Evolutionary conservation across 257 asterid genomes (phyloP).

Genomic region (Buddleja alternifolia): DNA sequence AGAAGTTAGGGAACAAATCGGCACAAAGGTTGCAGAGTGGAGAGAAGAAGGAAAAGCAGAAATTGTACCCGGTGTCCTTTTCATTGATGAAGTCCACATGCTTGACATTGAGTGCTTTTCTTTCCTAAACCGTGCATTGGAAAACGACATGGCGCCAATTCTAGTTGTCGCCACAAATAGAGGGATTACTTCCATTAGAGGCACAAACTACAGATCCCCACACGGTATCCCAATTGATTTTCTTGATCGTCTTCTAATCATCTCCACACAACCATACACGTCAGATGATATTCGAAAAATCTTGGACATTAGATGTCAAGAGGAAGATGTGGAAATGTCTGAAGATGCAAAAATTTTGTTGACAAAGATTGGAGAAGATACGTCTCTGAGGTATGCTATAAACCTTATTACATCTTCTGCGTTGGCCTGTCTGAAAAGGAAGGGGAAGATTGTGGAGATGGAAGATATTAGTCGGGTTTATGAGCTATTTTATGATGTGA

Average conservation of each 20-base stretch:
- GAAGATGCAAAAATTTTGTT: constrained; percentile 79
- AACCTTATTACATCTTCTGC: constrained; percentile 81
- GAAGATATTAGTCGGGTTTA: constrained; percentile 87
- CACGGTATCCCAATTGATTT: constrained; percentile 92
- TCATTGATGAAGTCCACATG: constrained; percentile 99
- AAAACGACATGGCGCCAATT: constrained; percentile 97
- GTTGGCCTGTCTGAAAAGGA: constrained; percentile 76
- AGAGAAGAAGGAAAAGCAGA: constrained; percentile 98
- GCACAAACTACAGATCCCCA: constrained; percentile 87
- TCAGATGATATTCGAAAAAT: constrained; percentile 79
- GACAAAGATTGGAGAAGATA: constrained; percentile 87
- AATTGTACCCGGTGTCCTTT: constrained; percentile 91
- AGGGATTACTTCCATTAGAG: constrained; percentile 88
- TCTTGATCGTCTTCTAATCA: constrained; percentile 92
- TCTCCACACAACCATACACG: constrained; percentile 88
- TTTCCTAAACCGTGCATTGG: constrained; percentile 89
- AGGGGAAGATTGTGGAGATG: constrained; percentile 81
- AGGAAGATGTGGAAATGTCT: constrained; percentile 91
- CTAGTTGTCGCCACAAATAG: constrained; percentile 93
- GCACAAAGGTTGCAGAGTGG: constrained; percentile 98
- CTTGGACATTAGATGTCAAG: constrained; percentile 81
- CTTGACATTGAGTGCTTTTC: constrained; percentile 97
- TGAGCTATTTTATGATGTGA: constrained; percentile 84
- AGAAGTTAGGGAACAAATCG: constrained; percentile 96
- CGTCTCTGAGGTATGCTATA: constrained; percentile 83